Evolutionary conservation across 1,284 basidiomycete species (phyloP), one percentile per base, ranked within the genome.

Genomic region (Cryptococcus maquisensis): DNA sequence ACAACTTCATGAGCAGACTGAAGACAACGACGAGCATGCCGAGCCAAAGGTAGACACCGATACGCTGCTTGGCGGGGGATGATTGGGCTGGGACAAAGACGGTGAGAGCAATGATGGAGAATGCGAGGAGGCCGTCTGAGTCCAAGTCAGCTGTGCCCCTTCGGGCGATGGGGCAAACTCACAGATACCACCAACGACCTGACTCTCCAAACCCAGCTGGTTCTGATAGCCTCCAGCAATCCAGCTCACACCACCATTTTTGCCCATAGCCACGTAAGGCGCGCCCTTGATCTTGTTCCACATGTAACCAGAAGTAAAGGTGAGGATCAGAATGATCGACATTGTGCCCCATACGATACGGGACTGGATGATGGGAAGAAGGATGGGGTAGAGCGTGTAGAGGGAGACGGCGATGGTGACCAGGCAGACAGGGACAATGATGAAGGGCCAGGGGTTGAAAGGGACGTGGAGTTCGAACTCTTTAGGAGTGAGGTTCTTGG

Each of bases 301-400:
- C 96, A 99, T 98, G 79, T 87, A 88, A 3, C 93, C 93, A 8
- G 86, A 84, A 10, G 85, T 94, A 85, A 95, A 93, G 64, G 90
- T 77, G 35, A 94, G 81, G 38, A 86, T 86, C 5, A 82, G 81
- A 53, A 86, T 60, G 51, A 92, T 77, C 24, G 82, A 84, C 45
- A 78, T 76, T 12, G 79, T 67, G 12, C 84, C 80, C 89, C 88
- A 92, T 57, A 78, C 48, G 46, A 72, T 44, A 18, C 85, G 84
- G 61, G 81, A 88, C 65, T 83, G 78, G 44, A 94, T 73, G 59
- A 91, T 74, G 13, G 89, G 86, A 10, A 83, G 74, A 57, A 91
- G 56, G 57, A 67, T 62, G 4, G 63, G 60, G 51, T 74, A 71
- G 23, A 65, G 77, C 71, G 84, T 82, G 60, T 68, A 77, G 36